phyloP scores from a whole-genome alignment of 306 rosid species.

The Dryas drummondii region DNA sequence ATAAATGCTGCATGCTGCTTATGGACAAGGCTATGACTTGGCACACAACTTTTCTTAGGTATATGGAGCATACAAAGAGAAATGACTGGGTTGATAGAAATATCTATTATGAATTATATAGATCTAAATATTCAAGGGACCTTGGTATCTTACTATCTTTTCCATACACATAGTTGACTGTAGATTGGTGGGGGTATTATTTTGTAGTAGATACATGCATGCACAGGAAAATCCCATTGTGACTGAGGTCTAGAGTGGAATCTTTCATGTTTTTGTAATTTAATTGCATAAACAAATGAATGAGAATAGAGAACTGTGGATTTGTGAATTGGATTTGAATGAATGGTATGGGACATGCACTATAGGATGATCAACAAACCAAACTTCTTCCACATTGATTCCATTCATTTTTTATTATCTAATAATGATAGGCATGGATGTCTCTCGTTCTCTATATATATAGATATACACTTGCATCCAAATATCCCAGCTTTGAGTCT shows the following conservation, averaged over 20 bases:
- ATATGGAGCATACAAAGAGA: background rate
- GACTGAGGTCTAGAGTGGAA: background rate
- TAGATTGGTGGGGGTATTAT: background rate
- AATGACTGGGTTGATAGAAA: background rate
- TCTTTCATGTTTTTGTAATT: constrained; percentile 1
- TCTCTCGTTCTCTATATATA: background rate
- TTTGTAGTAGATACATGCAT: background rate
- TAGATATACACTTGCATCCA: background rate
- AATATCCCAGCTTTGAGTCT: background rate
- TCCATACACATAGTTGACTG: background rate
- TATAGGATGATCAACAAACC: background rate
- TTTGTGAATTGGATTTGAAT: background rate
- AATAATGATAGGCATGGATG: background rate
- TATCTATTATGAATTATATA: background rate
- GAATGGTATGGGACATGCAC: background rate
- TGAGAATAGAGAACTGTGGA: background rate
- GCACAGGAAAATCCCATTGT: background rate
- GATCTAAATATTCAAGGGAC: background rate
- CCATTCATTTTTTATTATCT: background rate
- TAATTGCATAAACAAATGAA: background rate
- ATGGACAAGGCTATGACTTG: constrained; percentile 1
- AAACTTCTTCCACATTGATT: background rate
- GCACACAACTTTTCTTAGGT: background rate
- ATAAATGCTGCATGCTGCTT: background rate
- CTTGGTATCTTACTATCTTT: too few relatives aligned